Percentiles rank a stretch among this genome's conserved stretches.
These are phyloP conservation scores for Willaertia magna DNA, from an alignment of 208 protist genomes.

Conservation along the genomic window DNA sequence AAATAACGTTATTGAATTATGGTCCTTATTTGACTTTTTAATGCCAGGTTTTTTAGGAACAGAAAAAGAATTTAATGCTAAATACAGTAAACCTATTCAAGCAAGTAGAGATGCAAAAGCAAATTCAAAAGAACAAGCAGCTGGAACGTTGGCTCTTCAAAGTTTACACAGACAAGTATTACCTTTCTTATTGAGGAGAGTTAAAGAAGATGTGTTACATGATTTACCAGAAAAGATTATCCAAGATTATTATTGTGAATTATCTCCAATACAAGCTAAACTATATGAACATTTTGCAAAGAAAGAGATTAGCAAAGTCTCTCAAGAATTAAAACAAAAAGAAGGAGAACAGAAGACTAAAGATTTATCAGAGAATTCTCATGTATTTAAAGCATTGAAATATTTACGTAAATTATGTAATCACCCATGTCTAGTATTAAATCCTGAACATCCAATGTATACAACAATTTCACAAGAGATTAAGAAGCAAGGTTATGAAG, in stretches of 20 bases:
- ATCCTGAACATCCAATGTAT: conserved; percentile 39
- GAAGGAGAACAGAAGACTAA: conserved; percentile 6
- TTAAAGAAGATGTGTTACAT: conserved; percentile 65
- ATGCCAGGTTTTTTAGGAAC: conserved; percentile 59
- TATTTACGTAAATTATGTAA: conserved; percentile 62
- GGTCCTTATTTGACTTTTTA: conserved; percentile 86
- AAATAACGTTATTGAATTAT: conserved; percentile 82
- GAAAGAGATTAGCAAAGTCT: not conserved
- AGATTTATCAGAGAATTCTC: conserved; percentile 8
- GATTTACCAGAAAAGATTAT: conserved; percentile 79
- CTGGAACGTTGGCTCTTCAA: conserved; percentile 18
- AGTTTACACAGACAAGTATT: conserved; percentile 65
- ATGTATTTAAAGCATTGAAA: conserved; percentile 57
- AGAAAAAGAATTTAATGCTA: conserved; percentile 43
- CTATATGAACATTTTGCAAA: conserved; percentile 15
- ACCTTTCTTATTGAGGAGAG: conserved; percentile 65
- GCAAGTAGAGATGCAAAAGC: not conserved
- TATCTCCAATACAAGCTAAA: conserved; percentile 44
- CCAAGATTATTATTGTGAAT: conserved; percentile 59
- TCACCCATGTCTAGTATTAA: conserved; percentile 55
- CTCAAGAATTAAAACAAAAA: not conserved
- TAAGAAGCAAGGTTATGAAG: conserved; percentile 1
- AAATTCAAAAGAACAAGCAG: conserved; percentile 9
- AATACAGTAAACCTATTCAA: conserved; percentile 30
- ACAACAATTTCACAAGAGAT: conserved; percentile 20